Evolutionary conservation across 257 asterid species (phyloP), one percentile per base, ranked within the genome.

Genomic region (Datura wrightii): DNA sequence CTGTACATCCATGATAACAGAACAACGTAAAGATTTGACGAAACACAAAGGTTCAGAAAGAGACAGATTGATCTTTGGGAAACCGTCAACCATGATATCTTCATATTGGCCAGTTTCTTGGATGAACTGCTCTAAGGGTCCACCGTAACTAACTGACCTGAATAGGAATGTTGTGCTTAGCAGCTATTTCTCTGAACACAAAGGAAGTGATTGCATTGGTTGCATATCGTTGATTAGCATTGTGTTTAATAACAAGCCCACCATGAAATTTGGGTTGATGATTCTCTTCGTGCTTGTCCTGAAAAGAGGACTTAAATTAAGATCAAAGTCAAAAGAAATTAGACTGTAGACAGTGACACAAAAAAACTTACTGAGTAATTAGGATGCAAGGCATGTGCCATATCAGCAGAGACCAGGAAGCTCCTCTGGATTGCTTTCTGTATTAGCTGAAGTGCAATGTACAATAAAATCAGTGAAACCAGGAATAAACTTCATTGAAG

Each of bases 311-410:
- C 8, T 85, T 53, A 79, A 84, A 76, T 62, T 36, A 65, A 52
- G 52, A 41, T 44, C 5, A 71, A 69, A 48, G 63, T 44, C 54
- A 58, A 84, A 44, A 79, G 55, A 39, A 41, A 52, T 78, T 8
- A 53, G 14, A 34, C 15, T 78, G 42, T 78, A 52, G 48, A 52
- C 5, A 39, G 31, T 9, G 16, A 1, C 65, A 53, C 63, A 14
- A 34, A 50, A 24, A 39, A 50, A 48, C 86, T n/a, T 91, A 97
- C 98, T 96, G 91, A 89, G 83, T 94, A 97, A 87, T 97, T 95
- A 14, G 99, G 99, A 88, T 95, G 99, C 89, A 95, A 86, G 65
- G 98, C 98, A 86, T 97, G 99, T 44, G 99, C 99, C 99, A 97
- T 97, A 87, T 97, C 99, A 72, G 99, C 99, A 31, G 99, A 97